A percentile compares a stretch with the other conserved stretches of the same genome.
Conservation (phyloP, 352 stramenopile species). For the Elongisporangium anandrum region DNA sequence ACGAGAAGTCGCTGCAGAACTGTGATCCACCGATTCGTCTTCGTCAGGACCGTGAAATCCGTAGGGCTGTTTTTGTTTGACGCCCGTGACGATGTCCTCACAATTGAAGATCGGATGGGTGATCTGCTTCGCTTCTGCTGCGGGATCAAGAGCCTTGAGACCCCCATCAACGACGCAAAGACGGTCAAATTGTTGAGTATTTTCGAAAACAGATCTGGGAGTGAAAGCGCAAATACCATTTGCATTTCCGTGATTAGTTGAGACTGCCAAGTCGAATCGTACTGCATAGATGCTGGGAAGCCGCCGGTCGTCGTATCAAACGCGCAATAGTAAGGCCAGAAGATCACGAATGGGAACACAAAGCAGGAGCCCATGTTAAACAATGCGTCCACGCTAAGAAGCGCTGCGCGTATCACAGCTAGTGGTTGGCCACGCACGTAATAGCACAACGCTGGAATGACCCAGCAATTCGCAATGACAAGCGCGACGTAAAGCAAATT, state of each 20-base stretch:
- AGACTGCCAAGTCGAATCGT: slow-evolving; percentile 11
- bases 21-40: background rate
- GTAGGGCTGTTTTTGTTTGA: background rate
- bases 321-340: slow-evolving; percentile 19
- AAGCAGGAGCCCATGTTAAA: background rate
- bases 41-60: background rate
- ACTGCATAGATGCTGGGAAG: slow-evolving; percentile 14
- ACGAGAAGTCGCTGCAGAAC: slow-evolving; percentile 1
- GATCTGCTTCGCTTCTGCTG: background rate
- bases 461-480: background rate
- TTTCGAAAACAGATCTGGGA: background rate
- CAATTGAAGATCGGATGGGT: background rate
- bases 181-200: background rate
- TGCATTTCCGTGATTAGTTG: background rate
- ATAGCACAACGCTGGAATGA: background rate
- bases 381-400: background rate
- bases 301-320: slow-evolving; percentile 16
- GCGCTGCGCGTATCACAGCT: background rate
- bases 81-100: background rate
- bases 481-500: background rate
- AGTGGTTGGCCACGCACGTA: background rate
- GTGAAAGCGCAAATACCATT: background rate
- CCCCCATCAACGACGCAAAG: background rate
- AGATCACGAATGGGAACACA: slow-evolving; percentile 17
- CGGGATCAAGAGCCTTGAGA: background rate